phyloP scores from a whole-genome alignment of 352 stramenopile species.

The Globisporangium megalacanthum region DNA sequence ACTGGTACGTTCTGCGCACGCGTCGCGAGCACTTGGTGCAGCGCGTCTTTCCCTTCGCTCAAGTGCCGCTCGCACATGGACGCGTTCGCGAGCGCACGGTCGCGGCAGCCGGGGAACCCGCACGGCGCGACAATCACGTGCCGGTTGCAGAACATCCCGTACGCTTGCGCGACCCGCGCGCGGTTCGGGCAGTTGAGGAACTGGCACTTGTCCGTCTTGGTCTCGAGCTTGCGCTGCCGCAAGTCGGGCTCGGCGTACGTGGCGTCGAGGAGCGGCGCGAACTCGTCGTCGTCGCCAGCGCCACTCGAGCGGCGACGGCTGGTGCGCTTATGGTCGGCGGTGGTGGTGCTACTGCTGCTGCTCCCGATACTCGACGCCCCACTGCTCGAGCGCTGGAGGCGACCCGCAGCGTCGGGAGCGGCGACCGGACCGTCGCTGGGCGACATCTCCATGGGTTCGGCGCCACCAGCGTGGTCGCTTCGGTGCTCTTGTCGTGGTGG shows the following conservation, averaged over 20 bases:
- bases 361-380: constrained; percentile 3
- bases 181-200: constrained; percentile 76
- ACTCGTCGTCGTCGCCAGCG: constrained; percentile 34
- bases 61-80: constrained; percentile 76
- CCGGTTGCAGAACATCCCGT: constrained; percentile 83
- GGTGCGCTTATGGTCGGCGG: too few relatives aligned
- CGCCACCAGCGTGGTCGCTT: too few relatives aligned
- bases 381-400: constrained; percentile 6
- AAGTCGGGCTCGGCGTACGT: constrained; percentile 44
- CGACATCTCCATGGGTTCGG: background rate
- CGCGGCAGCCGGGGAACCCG: constrained; percentile 79
- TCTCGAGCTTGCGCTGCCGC: constrained; percentile 48
- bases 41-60: constrained; percentile 57
- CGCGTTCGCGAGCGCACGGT: constrained; percentile 53
- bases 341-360: background rate
- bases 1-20: constrained; percentile 74
- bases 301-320: background rate
- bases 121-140: constrained; percentile 83
- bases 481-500: background rate
- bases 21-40: constrained; percentile 55
- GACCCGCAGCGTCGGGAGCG: background rate
- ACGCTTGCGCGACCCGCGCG: constrained; percentile 65
- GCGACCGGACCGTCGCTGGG: background rate
- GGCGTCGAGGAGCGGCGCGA: constrained; percentile 23
- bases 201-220: constrained; percentile 66